Base-by-base conservation (phyloP, 2,329 filamentous ascomycete genomes). In the Talaromyces sp. region DNA sequence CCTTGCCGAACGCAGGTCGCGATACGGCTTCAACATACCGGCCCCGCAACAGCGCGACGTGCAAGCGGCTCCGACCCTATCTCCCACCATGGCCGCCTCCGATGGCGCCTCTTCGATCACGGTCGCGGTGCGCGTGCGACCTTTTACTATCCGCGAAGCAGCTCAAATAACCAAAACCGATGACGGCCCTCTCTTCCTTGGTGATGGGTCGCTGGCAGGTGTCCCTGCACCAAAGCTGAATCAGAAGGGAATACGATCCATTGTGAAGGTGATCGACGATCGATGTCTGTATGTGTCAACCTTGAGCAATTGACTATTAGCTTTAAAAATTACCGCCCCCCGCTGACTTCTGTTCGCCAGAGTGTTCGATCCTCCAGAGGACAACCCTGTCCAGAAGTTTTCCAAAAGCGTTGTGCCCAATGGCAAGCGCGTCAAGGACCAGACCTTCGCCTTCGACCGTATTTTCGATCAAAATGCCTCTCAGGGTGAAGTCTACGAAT, bases 201-300 rank as follows among this genome's bases (percentile, higher is more conserved):
- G 94, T 56, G 94, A 99, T 72, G 94, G 94, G 54, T 97, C 93
- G 16, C 81, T 99, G 51, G 94, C 94, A n/a, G 89, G 85, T 41
- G 87, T 83, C 13, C 91, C 93, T 0, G 83, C 90, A 1, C 92
- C 92, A 0, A 96, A 93, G 69, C 82, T 96, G 29, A 85, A 88
- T 56, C 86, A 90, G 64, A 91, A 92, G 66, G 94, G 95, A 7
- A 86, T 99, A 51, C 83, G 92, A 65, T 87, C 90, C 1, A 91
- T 99, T 48, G 89, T 99, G 76, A 97, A 97, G 75, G 92, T 99
- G 17, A 84, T 99, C 48, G 95, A 99, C 69, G 92, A 97, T 70
- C 89, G 90, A 67, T 97, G 94, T 78, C 78, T 99, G 94, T 97
- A 83, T 64, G 90, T 61, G 42, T 13, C 30, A 35, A 16, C 7